These are phyloP conservation scores for Gnomoniopsis smithogilvyi DNA, from an alignment of 2,329 filamentous ascomycete genomes.

Conservation along the genomic window DNA sequence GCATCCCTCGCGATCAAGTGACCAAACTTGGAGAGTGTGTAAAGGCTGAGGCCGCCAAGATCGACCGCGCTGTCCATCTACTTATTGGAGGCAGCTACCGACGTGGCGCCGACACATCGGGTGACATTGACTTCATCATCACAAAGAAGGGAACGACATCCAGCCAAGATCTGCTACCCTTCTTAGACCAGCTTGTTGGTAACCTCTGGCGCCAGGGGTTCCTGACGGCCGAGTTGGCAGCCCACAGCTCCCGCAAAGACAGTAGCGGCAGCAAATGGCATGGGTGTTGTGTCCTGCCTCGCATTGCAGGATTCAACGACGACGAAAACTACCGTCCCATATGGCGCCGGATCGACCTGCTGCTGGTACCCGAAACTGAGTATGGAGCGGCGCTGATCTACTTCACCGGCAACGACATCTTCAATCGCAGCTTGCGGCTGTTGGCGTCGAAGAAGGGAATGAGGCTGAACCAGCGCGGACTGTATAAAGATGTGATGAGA, in stretches of 20 bases:
- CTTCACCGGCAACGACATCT: conserved; percentile 93
- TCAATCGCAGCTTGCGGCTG: conserved; percentile 78
- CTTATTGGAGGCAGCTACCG: conserved; percentile 84
- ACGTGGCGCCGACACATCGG: conserved; percentile 68
- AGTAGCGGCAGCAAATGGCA: conserved; percentile 77
- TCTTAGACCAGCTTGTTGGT: conserved; percentile 62
- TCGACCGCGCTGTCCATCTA: conserved; percentile 65
- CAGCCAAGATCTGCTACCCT: conserved; percentile 53
- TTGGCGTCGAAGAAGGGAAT: conserved; percentile 78
- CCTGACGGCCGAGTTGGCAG: conserved; percentile 67
- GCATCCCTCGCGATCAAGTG: conserved; percentile 77
- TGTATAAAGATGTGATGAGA: conserved; percentile 70
- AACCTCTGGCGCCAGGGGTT: conserved; percentile 60
- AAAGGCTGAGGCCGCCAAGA: conserved; percentile 47
- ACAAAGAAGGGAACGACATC: conserved; percentile 60
- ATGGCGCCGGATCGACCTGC: conserved; percentile 82
- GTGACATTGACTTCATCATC: conserved; percentile 84
- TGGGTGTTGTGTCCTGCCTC: conserved; percentile 72
- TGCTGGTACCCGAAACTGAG: conserved; percentile 77
- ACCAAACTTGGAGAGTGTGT: conserved; percentile 66
- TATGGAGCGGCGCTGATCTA: conserved; percentile 87
- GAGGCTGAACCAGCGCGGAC: conserved; percentile 78
- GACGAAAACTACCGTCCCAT: conserved; percentile 34
- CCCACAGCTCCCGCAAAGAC: conserved; percentile 37
- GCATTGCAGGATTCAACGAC: conserved; percentile 27